Conservation (phyloP, 495 filamentous ascomycete species). For the Daldinia vernicosa region DNA sequence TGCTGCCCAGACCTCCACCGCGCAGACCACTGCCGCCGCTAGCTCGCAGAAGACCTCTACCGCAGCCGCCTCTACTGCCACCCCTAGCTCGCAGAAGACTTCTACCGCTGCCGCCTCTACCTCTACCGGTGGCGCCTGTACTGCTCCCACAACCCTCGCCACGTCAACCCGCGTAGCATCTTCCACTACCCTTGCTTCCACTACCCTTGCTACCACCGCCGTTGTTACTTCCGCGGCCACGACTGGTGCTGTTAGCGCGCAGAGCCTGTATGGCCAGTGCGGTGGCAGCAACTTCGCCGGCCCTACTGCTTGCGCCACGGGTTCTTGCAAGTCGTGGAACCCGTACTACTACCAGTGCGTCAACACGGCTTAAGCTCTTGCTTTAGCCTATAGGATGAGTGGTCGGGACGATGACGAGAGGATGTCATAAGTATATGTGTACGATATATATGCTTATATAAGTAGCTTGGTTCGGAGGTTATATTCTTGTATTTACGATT, state of each 20-base stretch:
- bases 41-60: constrained; percentile 24
- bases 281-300: constrained; percentile 61
- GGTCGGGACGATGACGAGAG: not conserved
- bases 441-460: not conserved
- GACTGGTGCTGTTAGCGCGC: constrained; percentile 42
- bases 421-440: not conserved
- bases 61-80: no score
- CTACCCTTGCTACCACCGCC: constrained; percentile 43
- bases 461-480: not conserved
- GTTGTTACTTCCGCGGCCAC: constrained; percentile 44
- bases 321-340: constrained; percentile 59
- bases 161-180: constrained; percentile 47
- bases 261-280: constrained; percentile 60
- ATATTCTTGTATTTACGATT: constrained; percentile 1
- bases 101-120: constrained; percentile 32
- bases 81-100: constrained; percentile 27
- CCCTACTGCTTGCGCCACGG: constrained; percentile 55
- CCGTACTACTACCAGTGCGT: constrained; percentile 63
- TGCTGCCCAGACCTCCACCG: constrained; percentile 31
- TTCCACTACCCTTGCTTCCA: constrained; percentile 43
- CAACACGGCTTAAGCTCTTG: constrained; percentile 16
- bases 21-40: constrained; percentile 43
- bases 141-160: constrained; percentile 37
- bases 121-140: constrained; percentile 33
- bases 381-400: not conserved